Evolutionary conservation across 2,329 filamentous ascomycete genomes (phyloP).

Genomic region (Ophiosphaerella herpotricha): DNA sequence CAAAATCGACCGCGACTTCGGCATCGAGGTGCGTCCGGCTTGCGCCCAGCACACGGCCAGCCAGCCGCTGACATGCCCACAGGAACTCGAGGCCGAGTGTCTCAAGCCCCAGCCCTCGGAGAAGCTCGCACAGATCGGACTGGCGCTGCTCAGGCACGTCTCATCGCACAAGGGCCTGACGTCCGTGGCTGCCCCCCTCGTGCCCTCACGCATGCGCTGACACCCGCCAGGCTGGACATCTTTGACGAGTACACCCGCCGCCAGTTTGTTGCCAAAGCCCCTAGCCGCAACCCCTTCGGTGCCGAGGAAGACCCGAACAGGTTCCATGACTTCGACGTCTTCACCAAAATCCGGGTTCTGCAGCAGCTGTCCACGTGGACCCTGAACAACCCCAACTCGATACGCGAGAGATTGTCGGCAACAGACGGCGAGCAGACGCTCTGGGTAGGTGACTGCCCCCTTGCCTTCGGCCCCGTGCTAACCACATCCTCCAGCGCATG

Average conservation of each 20-base stretch:
- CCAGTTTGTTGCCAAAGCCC: constrained; percentile 83
- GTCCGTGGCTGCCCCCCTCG: constrained; percentile 58
- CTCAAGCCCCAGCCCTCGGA: constrained; percentile 74
- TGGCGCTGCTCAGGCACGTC: constrained; percentile 87
- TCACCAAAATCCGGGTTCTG: constrained; percentile 79
- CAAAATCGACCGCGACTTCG: constrained; percentile 86
- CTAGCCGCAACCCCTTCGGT: constrained; percentile 83
- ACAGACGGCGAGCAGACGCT: constrained; percentile 78
- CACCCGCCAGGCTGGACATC: constrained; percentile 68
- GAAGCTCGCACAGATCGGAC: constrained; percentile 77
- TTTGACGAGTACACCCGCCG: constrained; percentile 93
- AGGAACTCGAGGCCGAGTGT: constrained; percentile 91
- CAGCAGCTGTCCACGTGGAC: constrained; percentile 91
- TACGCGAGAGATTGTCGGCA: constrained; percentile 84
- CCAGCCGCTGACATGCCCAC: constrained; percentile 34
- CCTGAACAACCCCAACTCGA: constrained; percentile 82
- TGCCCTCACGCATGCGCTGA: constrained; percentile 15
- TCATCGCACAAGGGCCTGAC: constrained; percentile 91
- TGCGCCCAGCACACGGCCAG: constrained; percentile 22
- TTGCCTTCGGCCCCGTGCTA: constrained; percentile 11
- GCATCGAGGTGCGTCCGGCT: constrained; percentile 73
- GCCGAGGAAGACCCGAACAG: constrained; percentile 70
- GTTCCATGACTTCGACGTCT: constrained; percentile 81
- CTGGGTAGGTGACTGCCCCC: constrained; percentile 68
- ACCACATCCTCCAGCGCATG: constrained; percentile 57